A percentile compares a stretch with the other conserved stretches of the same genome.
These are phyloP conservation scores for Rhypophila decipiens DNA, from an alignment of 495 filamentous ascomycete genomes.

Conservation along the genomic window DNA sequence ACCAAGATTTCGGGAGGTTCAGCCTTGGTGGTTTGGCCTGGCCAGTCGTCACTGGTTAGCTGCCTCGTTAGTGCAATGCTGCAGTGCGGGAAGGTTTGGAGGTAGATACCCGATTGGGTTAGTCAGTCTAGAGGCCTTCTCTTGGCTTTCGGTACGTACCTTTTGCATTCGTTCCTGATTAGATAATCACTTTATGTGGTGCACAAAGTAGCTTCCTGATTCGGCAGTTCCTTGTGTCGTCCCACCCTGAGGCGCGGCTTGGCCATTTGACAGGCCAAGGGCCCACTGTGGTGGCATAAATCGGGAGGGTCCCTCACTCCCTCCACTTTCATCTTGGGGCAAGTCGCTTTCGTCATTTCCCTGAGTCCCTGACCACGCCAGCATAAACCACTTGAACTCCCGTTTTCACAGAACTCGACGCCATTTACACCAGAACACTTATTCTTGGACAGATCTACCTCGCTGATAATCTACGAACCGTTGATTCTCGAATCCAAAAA, in stretches of 20 bases:
- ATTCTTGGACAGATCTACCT: not conserved
- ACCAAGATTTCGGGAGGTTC: not conserved
- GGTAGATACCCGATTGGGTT: constrained; percentile 25
- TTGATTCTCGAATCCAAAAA: not conserved
- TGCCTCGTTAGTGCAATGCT: constrained; percentile 16
- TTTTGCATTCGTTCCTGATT: not conserved
- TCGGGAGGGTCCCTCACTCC: constrained; percentile 3
- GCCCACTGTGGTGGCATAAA: not conserved
- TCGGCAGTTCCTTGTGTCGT: not conserved
- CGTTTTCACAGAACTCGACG: no score
- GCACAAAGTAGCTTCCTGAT: not conserved
- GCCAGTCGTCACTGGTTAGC: constrained; percentile 28
- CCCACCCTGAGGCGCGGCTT: not conserved
- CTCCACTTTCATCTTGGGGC: constrained; percentile 5
- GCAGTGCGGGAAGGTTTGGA: constrained; percentile 7
- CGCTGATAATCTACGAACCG: not conserved
- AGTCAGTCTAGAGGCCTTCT: no score
- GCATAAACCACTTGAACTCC: constrained; percentile 7
- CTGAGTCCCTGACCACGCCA: not conserved
- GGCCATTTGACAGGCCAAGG: not conserved
- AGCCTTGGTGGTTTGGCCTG: not conserved
- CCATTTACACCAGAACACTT: not conserved
- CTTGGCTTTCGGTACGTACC: not conserved
- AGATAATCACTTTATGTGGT: not conserved
- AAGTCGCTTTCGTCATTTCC: constrained; percentile 2